A percentile compares a stretch with the other conserved stretches of the same genome.
These are phyloP conservation scores for Tephrocybe sp. DNA, from an alignment of 768 basidiomycete species.

Conservation along the genomic window DNA sequence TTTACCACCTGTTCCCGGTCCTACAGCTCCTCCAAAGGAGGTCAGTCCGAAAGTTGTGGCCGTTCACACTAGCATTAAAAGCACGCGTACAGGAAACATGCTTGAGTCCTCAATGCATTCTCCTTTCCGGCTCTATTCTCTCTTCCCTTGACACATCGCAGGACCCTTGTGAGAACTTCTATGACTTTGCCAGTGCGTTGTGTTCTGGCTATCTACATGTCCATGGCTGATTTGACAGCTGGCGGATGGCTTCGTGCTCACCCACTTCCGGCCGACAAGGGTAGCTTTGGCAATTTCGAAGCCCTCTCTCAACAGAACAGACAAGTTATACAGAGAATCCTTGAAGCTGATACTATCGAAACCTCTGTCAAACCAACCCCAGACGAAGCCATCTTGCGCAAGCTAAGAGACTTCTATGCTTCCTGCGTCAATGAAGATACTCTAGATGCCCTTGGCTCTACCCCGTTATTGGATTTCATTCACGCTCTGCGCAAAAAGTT, in stretches of 20 bases:
- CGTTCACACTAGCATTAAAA: conserved; percentile 6
- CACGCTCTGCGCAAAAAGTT: conserved; percentile 61
- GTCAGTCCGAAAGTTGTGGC: conserved; percentile 26
- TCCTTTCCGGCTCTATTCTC: conserved; percentile 80
- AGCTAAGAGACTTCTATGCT: conserved; percentile 69
- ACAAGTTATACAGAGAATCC: conserved; percentile 70
- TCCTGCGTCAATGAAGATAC: conserved; percentile 81
- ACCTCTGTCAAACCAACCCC: conserved; percentile 42
- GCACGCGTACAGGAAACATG: conserved; percentile 55
- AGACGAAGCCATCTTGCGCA: conserved; percentile 50
- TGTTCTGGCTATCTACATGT: conserved; percentile 2
- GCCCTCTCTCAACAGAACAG: conserved; percentile 73
- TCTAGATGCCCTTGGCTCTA: conserved; percentile 71
- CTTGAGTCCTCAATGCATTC: conserved; percentile 75
- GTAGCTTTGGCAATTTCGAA: conserved; percentile 70
- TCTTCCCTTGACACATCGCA: conserved; percentile 75
- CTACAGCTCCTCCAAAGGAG: conserved; percentile 54
- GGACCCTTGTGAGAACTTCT: conserved; percentile 97
- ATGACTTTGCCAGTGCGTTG: conserved; percentile 84
- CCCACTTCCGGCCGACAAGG: conserved; percentile 86
- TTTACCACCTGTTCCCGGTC: conserved; percentile 46
- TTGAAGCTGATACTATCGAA: conserved; percentile 50
- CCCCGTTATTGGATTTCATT: conserved; percentile 70
- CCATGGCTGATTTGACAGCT: conserved; percentile 40
- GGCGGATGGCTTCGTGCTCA: conserved; percentile 86